Evolutionary conservation across 2,329 filamentous ascomycete genomes (phyloP).

Genomic region (Penicillium corylophilum): DNA sequence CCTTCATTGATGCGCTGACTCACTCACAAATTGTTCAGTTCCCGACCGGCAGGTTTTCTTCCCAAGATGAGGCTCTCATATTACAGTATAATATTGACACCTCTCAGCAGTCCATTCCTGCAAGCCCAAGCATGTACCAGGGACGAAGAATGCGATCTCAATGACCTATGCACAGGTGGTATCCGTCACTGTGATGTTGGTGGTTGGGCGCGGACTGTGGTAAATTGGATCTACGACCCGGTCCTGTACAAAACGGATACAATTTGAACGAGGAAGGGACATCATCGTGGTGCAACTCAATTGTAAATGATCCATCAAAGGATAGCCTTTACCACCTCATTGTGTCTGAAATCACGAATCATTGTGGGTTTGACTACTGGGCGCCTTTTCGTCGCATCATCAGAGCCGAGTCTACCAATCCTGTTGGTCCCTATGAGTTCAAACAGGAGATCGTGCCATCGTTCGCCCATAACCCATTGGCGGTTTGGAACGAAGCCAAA

Average conservation of each 20-base stretch:
- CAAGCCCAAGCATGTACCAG: slow-evolving; percentile 19
- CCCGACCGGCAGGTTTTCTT: too few species aligned
- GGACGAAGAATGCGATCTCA: slow-evolving; percentile 43
- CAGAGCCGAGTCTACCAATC: slow-evolving; percentile 48
- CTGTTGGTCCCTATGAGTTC: slow-evolving; percentile 47
- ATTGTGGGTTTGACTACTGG: slow-evolving; percentile 51
- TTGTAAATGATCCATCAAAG: slow-evolving; percentile 46
- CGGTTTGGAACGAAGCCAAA: slow-evolving; percentile 46
- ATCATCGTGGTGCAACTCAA: slow-evolving; percentile 51
- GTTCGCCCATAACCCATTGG: slow-evolving; percentile 51
- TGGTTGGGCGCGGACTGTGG: slow-evolving; percentile 49
- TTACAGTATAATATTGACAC: too few species aligned
- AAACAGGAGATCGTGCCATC: slow-evolving; percentile 41
- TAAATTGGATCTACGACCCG: slow-evolving; percentile 46
- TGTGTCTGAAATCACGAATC: slow-evolving; percentile 46
- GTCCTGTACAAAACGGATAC: slow-evolving; percentile 44
- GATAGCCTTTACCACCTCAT: slow-evolving; percentile 46
- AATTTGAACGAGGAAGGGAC: slow-evolving; percentile 47
- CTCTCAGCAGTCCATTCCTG: too few species aligned
- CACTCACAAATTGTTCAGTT: too few species aligned
- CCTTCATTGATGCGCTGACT: too few species aligned
- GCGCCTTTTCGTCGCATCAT: slow-evolving; percentile 48
- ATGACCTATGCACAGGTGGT: slow-evolving; percentile 34
- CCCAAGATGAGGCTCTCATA: too few species aligned
- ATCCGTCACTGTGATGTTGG: slow-evolving; percentile 39